Base-by-base conservation (phyloP, 495 filamentous ascomycete species). In the Penicillium atrosanguineum region DNA sequence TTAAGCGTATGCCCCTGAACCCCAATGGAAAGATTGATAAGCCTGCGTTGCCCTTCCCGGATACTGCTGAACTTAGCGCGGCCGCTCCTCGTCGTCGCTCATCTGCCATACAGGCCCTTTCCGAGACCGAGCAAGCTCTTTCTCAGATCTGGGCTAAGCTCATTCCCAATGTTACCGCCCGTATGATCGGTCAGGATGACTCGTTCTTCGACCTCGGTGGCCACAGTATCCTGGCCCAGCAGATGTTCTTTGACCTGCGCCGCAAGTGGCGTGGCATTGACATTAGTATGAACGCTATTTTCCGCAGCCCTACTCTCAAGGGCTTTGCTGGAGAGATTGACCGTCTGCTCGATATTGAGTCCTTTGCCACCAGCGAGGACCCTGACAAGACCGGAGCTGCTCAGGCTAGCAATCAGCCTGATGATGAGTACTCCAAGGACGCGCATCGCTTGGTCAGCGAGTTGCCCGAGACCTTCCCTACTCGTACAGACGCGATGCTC, bases 21-120 rank as follows among this genome's bases (percentile, higher is more conserved):
- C 93, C 93, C 14, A 97, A 97, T 59, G 92, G 91, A 54, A 97
- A 96, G 74, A 84, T 95, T 42, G 94, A 98, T 65, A 90, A 87
- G 70, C 90, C 90, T 6, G 87, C 85, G 1, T 78, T 98, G 39
- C 94, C 94, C 0, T 97, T 95, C 82, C 94, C 94, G 0, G 89
- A 93, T 66, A 85, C 83, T 11, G 80, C 79, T 4, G 84, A 90
- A 53, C 65, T 77, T 43, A 69, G 62, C 54, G 65, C 70, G 5
- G 72, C 65, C 23, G 74, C 68, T 20, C 69, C 68, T 23, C 67
- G 61, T 34, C 67, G 70, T 44, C 68, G 61, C 53, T 69, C 72
- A 0, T 74, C 71, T 4, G 65, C 60, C 9, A 47, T 73, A 14
- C 66, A 73, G 47, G 62, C 68, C 0, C 70, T 83, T n/a, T 75